Conservation (phyloP, 2,329 filamentous ascomycete species). For the Penicillium concentricum region DNA sequence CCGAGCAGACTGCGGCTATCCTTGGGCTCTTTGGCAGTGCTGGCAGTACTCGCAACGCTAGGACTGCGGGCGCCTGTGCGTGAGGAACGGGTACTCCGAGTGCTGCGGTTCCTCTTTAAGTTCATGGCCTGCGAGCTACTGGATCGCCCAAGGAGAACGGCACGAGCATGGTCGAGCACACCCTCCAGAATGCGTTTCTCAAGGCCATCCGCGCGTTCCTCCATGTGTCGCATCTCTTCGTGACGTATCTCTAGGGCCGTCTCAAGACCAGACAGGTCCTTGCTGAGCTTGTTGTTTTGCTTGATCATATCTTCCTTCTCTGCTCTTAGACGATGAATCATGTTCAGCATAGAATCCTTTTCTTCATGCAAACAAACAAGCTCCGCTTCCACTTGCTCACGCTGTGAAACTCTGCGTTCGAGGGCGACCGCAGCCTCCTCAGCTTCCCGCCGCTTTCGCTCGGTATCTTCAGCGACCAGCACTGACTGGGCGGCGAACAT, state of each 20-base stretch:
- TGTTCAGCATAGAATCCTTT: constrained; percentile 61
- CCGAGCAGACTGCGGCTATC: constrained; percentile 38
- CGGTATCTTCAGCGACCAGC: constrained; percentile 70
- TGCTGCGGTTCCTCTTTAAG: constrained; percentile 49
- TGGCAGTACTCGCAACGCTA: constrained; percentile 35
- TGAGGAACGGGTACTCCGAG: constrained; percentile 35
- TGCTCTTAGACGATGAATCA: constrained; percentile 49
- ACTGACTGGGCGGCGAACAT: constrained; percentile 52
- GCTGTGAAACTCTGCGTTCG: constrained; percentile 69
- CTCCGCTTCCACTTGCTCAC: constrained; percentile 59
- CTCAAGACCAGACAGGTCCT: constrained; percentile 86
- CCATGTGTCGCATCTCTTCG: constrained; percentile 90
- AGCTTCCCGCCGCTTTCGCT: constrained; percentile 73
- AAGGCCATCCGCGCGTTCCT: constrained; percentile 79
- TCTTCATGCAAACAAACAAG: constrained; percentile 55
- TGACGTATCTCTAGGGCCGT: constrained; percentile 84
- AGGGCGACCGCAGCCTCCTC: constrained; percentile 79
- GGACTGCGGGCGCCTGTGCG: constrained; percentile 32
- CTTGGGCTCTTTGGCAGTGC: constrained; percentile 35
- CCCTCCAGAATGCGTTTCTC: constrained; percentile 93
- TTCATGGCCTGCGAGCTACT: constrained; percentile 54
- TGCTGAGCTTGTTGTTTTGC: constrained; percentile 76
- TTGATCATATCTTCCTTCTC: constrained; percentile 67
- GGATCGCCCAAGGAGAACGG: constrained; percentile 72
- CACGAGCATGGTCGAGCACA: constrained; percentile 90